A percentile compares a stretch with the other conserved stretches of the same genome.
phyloP scores from a whole-genome alignment of 2,329 filamentous ascomycete species.

The Coccinonectria pachysandricola region DNA sequence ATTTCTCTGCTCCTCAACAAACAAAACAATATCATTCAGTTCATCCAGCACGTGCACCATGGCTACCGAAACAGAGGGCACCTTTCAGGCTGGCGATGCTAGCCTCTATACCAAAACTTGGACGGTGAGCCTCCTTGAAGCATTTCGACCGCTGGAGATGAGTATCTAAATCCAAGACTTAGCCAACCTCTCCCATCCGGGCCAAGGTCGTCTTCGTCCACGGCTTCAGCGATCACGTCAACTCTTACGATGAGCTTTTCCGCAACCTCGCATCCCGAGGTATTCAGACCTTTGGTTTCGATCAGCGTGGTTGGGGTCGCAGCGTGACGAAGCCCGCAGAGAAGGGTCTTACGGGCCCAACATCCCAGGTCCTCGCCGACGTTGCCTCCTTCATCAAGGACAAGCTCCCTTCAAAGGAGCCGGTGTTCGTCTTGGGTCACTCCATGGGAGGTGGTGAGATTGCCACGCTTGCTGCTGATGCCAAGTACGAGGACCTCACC shows the following conservation, averaged over 20 bases:
- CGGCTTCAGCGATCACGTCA: constrained; percentile 80
- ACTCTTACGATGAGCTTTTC: constrained; percentile 69
- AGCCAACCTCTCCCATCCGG: constrained; percentile 46
- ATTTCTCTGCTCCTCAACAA: no score
- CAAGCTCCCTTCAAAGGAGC: constrained; percentile 43
- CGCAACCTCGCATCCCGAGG: constrained; percentile 56
- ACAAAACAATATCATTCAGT: no score
- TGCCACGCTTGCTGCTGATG: constrained; percentile 47
- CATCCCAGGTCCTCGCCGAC: constrained; percentile 62
- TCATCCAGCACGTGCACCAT: constrained; percentile 21
- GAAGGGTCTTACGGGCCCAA: constrained; percentile 64
- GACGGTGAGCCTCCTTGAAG: constrained; percentile 37
- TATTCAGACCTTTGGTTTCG: constrained; percentile 68
- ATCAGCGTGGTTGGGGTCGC: constrained; percentile 84
- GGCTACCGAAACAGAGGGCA: constrained; percentile 38
- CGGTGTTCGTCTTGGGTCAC: constrained; percentile 80
- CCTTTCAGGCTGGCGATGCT: constrained; percentile 33
- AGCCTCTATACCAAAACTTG: constrained; percentile 48
- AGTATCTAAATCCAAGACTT: background rate
- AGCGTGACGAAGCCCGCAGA: constrained; percentile 52
- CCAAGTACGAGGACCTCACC: constrained; percentile 43
- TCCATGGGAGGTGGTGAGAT: constrained; percentile 82
- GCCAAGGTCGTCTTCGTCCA: constrained; percentile 77
- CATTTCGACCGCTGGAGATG: background rate
- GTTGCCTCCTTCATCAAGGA: constrained; percentile 63